These are phyloP conservation scores for Mallotus nudiflorus DNA, from an alignment of 345 rosid genomes.

Conservation along the genomic window DNA sequence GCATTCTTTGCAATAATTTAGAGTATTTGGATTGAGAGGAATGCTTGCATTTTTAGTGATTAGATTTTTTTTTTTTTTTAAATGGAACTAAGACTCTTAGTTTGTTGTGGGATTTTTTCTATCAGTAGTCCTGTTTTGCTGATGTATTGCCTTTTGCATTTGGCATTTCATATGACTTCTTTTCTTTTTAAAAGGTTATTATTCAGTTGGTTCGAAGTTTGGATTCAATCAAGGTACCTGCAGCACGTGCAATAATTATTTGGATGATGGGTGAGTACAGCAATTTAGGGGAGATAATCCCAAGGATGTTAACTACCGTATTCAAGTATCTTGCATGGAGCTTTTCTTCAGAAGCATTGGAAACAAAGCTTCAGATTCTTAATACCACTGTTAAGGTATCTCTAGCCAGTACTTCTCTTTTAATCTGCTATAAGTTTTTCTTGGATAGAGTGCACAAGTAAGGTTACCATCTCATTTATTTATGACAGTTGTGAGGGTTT, in stretches of 20 bases:
- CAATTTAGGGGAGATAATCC: constrained; percentile 69
- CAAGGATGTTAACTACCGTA: constrained; percentile 69
- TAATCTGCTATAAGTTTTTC: not conserved
- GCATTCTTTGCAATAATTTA: not conserved
- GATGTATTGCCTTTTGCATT: not conserved
- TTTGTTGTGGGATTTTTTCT: not conserved
- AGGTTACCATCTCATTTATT: not conserved
- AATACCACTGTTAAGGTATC: constrained; percentile 72
- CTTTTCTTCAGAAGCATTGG: constrained; percentile 76
- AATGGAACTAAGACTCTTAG: not conserved
- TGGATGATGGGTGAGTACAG: constrained; percentile 95
- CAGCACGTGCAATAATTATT: constrained; percentile 85
- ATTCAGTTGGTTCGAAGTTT: constrained; percentile 74
- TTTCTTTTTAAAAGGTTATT: constrained; percentile 54
- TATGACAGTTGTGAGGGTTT: too few relatives aligned
- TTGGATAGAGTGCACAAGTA: not conserved
- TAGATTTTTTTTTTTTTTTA: not conserved
- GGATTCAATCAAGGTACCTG: constrained; percentile 83
- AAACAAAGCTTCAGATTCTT: constrained; percentile 92
- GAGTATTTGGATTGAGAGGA: not conserved
- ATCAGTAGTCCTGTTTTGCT: not conserved
- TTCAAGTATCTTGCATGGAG: constrained; percentile 89
- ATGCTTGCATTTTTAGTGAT: not conserved
- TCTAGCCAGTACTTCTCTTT: not conserved
- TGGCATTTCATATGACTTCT: not conserved